These are phyloP conservation scores for Buddleja alternifolia DNA, from an alignment of 257 asterid genomes.

Conservation along the genomic window DNA sequence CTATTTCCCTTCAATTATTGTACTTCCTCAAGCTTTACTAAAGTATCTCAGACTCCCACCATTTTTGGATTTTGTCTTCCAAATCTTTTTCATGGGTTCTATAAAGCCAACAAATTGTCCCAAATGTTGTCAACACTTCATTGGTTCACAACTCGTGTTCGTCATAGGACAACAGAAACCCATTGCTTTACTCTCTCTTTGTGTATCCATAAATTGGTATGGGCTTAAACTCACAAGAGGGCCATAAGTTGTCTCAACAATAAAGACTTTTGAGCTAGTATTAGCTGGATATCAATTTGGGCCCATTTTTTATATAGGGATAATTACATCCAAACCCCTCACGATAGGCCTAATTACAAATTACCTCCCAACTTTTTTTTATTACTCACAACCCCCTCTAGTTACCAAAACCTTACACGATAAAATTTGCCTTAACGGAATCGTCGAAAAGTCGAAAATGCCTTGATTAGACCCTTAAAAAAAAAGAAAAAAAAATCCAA, in stretches of 20 bases:
- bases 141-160: constrained; percentile 34
- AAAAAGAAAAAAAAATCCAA: too few species aligned
- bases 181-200: neutral
- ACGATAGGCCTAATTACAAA: too few species aligned
- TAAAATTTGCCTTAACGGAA: too few species aligned
- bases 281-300: constrained; percentile 38
- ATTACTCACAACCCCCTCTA: too few species aligned
- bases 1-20: constrained; percentile 27
- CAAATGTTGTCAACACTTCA: constrained; percentile 25
- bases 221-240: constrained; percentile 37
- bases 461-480: too few species aligned
- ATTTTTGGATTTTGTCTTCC: constrained; percentile 22
- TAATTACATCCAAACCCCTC: too few species aligned
- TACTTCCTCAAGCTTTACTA: neutral
- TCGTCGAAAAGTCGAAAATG: too few species aligned
- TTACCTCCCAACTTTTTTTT: too few species aligned
- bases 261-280: constrained; percentile 25
- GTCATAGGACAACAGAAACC: constrained; percentile 30
- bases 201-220: constrained; percentile 26
- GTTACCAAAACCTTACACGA: too few species aligned
- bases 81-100: neutral
- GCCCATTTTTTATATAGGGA: constrained; percentile 37
- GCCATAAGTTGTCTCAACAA: constrained; percentile 31
- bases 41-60: constrained; percentile 16
- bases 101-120: constrained; percentile 27